phyloP scores from a whole-genome alignment of 2,329 filamentous ascomycete species.

The Neophaeococcomyces mojaviensis region DNA sequence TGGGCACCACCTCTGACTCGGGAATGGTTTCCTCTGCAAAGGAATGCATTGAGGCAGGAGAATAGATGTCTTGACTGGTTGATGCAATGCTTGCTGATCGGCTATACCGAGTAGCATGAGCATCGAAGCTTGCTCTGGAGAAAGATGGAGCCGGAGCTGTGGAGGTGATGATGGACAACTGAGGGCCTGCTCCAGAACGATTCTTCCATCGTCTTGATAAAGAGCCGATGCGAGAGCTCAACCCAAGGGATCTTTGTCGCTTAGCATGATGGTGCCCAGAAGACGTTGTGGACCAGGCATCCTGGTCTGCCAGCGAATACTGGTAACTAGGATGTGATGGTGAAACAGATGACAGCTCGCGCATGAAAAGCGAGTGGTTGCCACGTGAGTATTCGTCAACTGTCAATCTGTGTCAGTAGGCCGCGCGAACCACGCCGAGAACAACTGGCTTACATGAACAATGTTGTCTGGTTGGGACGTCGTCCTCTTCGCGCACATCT shows the following conservation, averaged over 20 bases:
- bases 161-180: conserved; percentile 57
- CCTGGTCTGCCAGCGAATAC: conserved; percentile 15
- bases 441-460: conserved; percentile 43
- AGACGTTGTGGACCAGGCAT: conserved; percentile 12
- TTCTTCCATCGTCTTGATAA: conserved; percentile 49
- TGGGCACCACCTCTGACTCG: conserved; percentile 42
- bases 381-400: conserved; percentile 18
- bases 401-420: conserved; percentile 9
- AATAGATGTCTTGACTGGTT: conserved; percentile 16
- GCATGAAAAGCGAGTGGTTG: conserved; percentile 22
- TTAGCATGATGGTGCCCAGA: conserved; percentile 36
- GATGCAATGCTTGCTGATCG: conserved; percentile 25
- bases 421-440: conserved; percentile 65
- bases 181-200: conserved; percentile 39
- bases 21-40: conserved; percentile 46
- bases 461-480: conserved; percentile 56
- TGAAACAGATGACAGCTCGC: conserved; percentile 10
- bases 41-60: conserved; percentile 8
- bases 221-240: conserved; percentile 54
- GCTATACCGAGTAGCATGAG: conserved; percentile 30
- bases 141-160: conserved; percentile 24
- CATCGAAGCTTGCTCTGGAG: conserved; percentile 62
- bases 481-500: conserved; percentile 72
- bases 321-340: conserved; percentile 11
- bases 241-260: conserved; percentile 48